phyloP scores from a whole-genome alignment of 805 yeast species.

The Hanseniaspora opuntiae region DNA sequence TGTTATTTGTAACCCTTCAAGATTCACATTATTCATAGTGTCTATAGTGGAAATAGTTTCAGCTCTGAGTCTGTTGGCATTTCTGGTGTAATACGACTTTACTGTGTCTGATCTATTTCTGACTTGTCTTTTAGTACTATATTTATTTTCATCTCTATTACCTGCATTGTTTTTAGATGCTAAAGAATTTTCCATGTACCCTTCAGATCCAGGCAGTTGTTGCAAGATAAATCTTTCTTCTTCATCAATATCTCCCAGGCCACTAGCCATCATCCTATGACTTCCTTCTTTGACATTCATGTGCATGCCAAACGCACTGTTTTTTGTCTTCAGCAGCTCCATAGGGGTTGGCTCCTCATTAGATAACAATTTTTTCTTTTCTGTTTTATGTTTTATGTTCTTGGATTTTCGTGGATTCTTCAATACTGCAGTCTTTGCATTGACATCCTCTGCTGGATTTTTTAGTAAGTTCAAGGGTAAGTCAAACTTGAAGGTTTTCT shows the following conservation, averaged over 20 bases:
- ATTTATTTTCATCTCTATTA: slow-evolving; percentile 16
- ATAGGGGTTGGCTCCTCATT: slow-evolving; percentile 25
- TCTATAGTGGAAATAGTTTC: slow-evolving; percentile 16
- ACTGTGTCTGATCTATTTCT: slow-evolving; percentile 21
- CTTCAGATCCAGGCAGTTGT: slow-evolving; percentile 28
- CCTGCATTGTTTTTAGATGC: slow-evolving; percentile 22
- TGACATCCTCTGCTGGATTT: slow-evolving; percentile 26
- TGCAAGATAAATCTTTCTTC: slow-evolving; percentile 19
- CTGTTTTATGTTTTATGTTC: slow-evolving; percentile 26
- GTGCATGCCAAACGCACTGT: slow-evolving; percentile 2
- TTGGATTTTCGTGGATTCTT: slow-evolving; percentile 7
- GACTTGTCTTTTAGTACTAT: background rate
- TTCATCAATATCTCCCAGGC: slow-evolving; percentile 14
- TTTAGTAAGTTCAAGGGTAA: slow-evolving; percentile 21
- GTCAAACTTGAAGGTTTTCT: slow-evolving; percentile 23
- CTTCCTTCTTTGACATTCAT: slow-evolving; percentile 14
- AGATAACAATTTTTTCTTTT: slow-evolving; percentile 24
- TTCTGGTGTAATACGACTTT: slow-evolving; percentile 24
- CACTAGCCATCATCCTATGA: slow-evolving; percentile 7
- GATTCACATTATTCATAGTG: slow-evolving; percentile 1
- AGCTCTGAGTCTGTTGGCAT: slow-evolving; percentile 20
- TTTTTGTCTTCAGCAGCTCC: slow-evolving; percentile 12
- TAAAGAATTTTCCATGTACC: slow-evolving; percentile 23
- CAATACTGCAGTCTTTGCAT: slow-evolving; percentile 15
- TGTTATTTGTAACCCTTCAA: slow-evolving; percentile 2